Evolutionary conservation across 208 protist genomes (phyloP).

Genomic region (Trypanosoma lewisi): DNA sequence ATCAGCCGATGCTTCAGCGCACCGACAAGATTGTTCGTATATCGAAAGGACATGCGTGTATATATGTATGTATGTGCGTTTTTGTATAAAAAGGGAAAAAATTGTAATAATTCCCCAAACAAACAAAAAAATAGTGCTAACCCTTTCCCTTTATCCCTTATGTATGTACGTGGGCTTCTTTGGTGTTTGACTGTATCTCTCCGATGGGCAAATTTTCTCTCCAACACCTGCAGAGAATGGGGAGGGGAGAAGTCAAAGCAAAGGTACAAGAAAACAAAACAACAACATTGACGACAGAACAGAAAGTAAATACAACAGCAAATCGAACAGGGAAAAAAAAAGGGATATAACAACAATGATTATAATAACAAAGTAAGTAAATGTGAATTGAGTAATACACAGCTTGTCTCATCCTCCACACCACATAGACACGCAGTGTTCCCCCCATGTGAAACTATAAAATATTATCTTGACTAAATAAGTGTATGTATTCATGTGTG

Average conservation of each 20-base stretch:
- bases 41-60: conserved; percentile 91
- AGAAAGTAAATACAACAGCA: too few relatives aligned
- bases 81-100: too few relatives aligned
- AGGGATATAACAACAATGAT: conserved; percentile 3
- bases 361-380: not conserved
- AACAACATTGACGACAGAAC: not conserved
- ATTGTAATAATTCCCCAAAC: too few relatives aligned
- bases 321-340: conserved; percentile 7
- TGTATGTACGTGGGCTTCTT: too few relatives aligned
- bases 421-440: conserved; percentile 2
- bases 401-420: not conserved
- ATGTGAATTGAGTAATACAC: not conserved
- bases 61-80: too few relatives aligned
- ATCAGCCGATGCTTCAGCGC: conserved; percentile 73
- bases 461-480: not conserved
- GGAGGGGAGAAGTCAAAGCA: not conserved
- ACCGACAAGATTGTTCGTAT: conserved; percentile 84
- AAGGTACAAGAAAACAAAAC: conserved; percentile 1
- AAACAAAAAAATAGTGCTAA: not conserved
- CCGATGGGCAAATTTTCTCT: too few relatives aligned
- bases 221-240: not conserved
- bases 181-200: too few relatives aligned
- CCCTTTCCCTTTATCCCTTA: too few relatives aligned
- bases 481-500: conserved; percentile 3
- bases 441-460: too few relatives aligned